These are phyloP conservation scores for Myxozyma nipponensis DNA, from an alignment of 805 yeast genomes.

Conservation along the genomic window DNA sequence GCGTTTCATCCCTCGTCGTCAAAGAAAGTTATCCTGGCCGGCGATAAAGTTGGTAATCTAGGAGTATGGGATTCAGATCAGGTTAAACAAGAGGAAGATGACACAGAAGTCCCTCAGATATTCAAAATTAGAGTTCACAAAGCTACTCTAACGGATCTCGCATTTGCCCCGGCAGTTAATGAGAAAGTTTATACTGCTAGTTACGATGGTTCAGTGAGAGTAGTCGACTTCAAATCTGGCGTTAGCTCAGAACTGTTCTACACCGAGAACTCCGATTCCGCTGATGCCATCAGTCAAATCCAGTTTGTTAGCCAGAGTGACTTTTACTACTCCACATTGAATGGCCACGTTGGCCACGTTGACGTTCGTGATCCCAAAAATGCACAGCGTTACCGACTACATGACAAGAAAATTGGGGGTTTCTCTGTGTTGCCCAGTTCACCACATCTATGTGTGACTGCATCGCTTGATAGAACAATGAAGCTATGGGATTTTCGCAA, in stretches of 20 bases:
- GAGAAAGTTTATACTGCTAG: conserved; percentile 64
- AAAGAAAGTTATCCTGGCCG: conserved; percentile 68
- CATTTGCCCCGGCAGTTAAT: conserved; percentile 49
- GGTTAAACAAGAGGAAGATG: conserved; percentile 40
- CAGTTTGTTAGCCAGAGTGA: conserved; percentile 40
- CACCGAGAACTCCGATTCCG: conserved; percentile 33
- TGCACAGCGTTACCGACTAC: conserved; percentile 47
- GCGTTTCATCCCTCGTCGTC: conserved; percentile 69
- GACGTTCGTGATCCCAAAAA: conserved; percentile 54
- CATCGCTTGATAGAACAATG: conserved; percentile 80
- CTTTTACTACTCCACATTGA: conserved; percentile 69
- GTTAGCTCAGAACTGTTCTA: conserved; percentile 55
- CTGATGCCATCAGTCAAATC: conserved; percentile 33
- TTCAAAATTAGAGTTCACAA: conserved; percentile 71
- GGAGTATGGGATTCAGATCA: conserved; percentile 81
- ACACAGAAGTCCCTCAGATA: conserved; percentile 39
- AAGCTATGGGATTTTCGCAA: conserved; percentile 83
- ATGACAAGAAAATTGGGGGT: conserved; percentile 91
- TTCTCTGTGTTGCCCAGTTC: conserved; percentile 71
- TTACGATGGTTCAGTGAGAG: conserved; percentile 83
- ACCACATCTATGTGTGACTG: conserved; percentile 70
- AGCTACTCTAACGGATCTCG: conserved; percentile 62
- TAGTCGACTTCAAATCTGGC: conserved; percentile 60
- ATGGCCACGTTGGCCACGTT: conserved; percentile 72
- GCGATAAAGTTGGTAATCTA: conserved; percentile 81